phyloP scores from a whole-genome alignment of 352 stramenopile species.

The Phytophthora ohioensis region DNA sequence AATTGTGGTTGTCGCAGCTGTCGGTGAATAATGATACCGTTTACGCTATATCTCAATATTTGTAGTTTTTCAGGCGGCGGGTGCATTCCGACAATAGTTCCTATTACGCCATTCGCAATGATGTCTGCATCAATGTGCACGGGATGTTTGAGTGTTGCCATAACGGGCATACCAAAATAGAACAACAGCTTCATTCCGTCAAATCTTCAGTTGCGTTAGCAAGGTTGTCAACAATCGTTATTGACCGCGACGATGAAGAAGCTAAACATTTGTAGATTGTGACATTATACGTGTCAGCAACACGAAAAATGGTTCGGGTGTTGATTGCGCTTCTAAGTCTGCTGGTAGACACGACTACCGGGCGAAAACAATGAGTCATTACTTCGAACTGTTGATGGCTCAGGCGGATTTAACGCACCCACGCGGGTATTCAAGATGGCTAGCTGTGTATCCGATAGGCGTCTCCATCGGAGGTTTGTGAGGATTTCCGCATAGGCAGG shows the following conservation, averaged over 20 bases:
- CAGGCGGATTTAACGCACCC: not conserved
- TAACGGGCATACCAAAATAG: constrained; percentile 28
- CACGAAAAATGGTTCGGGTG: constrained; percentile 4
- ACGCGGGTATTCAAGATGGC: too few species aligned
- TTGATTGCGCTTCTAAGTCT: constrained; percentile 16
- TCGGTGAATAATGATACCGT: not conserved
- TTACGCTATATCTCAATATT: not conserved
- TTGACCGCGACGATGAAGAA: not conserved
- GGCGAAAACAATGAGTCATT: constrained; percentile 3
- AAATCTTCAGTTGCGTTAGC: constrained; percentile 14
- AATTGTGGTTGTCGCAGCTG: constrained; percentile 9
- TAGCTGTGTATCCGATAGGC: not conserved
- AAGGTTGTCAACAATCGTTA: not conserved
- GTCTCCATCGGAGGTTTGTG: constrained; percentile 1
- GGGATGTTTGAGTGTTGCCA: constrained; percentile 20
- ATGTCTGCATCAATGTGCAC: not conserved
- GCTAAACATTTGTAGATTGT: constrained; percentile 10
- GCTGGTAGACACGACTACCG: constrained; percentile 17
- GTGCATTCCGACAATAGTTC: constrained; percentile 21
- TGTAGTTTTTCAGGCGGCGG: not conserved
- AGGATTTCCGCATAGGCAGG: constrained; percentile 4
- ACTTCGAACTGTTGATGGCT: too few species aligned
- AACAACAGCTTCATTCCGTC: constrained; percentile 22
- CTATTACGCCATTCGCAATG: constrained; percentile 26
- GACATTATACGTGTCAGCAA: not conserved